phyloP scores from a whole-genome alignment of 140 eudicot genomes.

The Senecio squalidus region DNA sequence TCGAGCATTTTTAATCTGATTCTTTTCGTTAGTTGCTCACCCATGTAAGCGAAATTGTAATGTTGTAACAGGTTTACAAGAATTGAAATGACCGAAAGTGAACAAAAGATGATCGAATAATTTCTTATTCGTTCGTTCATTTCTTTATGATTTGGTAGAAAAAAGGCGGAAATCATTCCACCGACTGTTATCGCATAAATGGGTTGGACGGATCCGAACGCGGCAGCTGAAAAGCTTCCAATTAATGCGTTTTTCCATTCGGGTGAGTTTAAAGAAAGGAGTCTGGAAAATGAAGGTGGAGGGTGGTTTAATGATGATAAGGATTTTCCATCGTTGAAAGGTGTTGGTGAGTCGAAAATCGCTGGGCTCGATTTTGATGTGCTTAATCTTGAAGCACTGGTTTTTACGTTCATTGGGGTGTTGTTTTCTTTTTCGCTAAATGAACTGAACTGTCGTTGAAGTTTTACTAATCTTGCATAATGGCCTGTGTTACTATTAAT shows the following conservation, averaged over 20 bases:
- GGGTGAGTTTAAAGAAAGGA: slow-evolving; percentile 57
- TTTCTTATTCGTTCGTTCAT: slow-evolving; percentile 57
- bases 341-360: slow-evolving; percentile 44
- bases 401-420: slow-evolving; percentile 20
- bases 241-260: slow-evolving; percentile 80
- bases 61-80: slow-evolving; percentile 69
- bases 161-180: slow-evolving; percentile 89
- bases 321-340: slow-evolving; percentile 13
- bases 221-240: slow-evolving; percentile 71
- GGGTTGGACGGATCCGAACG: slow-evolving; percentile 81
- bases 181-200: slow-evolving; percentile 84
- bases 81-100: slow-evolving; percentile 59
- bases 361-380: slow-evolving; percentile 58
- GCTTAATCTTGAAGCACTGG: slow-evolving; percentile 67
- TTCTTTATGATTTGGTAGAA: slow-evolving; percentile 50
- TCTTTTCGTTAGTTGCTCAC: slow-evolving; percentile 69
- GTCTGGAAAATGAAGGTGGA: slow-evolving; percentile 60
- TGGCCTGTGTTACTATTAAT: slow-evolving; percentile 54
- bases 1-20: slow-evolving; percentile 68
- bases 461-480: slow-evolving; percentile 62
- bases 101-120: slow-evolving; percentile 53
- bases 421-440: slow-evolving; percentile 45
- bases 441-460: slow-evolving; percentile 65
- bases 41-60: slow-evolving; percentile 83
- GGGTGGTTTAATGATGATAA: slow-evolving; percentile 25